These are phyloP conservation scores for Vitis amurensis DNA, from an alignment of 164 flowering plant species.

Conservation along the genomic window DNA sequence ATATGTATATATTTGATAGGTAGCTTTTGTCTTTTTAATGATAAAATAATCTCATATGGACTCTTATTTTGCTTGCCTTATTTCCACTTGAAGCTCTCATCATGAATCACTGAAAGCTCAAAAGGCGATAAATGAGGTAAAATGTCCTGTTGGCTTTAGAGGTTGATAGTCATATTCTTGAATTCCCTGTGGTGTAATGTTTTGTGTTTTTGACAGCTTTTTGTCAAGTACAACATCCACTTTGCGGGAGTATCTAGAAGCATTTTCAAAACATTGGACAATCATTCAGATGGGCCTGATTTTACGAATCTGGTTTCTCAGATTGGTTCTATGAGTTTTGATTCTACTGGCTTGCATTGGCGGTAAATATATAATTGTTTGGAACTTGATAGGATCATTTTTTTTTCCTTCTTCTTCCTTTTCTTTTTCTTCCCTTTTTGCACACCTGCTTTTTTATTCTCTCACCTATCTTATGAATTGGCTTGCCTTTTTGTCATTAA, in stretches of 20 bases:
- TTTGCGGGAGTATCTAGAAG: conserved; percentile 81
- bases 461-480: not conserved
- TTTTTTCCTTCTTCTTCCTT: no score
- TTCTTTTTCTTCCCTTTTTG: no score
- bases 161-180: not conserved
- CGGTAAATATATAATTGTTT: conserved; percentile 46
- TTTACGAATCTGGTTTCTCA: conserved; percentile 77
- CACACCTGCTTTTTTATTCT: not conserved
- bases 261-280: conserved; percentile 47
- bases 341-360: conserved; percentile 86
- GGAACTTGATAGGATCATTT: no score
- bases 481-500: not conserved
- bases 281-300: conserved; percentile 45
- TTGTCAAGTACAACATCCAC: conserved; percentile 91
- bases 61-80: conserved; percentile 11
- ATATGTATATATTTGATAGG: not conserved
- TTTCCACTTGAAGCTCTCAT: conserved; percentile 66
- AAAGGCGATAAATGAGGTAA: conserved; percentile 94
- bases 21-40: not conserved
- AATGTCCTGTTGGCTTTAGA: not conserved
- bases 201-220: conserved; percentile 52
- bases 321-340: conserved; percentile 82
- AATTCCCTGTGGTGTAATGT: conserved; percentile 1
- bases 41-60: not conserved
- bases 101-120: conserved; percentile 93